These are phyloP conservation scores for Microsporum audouinii DNA, from an alignment of 2,329 filamentous ascomycete species.

Conservation along the genomic window DNA sequence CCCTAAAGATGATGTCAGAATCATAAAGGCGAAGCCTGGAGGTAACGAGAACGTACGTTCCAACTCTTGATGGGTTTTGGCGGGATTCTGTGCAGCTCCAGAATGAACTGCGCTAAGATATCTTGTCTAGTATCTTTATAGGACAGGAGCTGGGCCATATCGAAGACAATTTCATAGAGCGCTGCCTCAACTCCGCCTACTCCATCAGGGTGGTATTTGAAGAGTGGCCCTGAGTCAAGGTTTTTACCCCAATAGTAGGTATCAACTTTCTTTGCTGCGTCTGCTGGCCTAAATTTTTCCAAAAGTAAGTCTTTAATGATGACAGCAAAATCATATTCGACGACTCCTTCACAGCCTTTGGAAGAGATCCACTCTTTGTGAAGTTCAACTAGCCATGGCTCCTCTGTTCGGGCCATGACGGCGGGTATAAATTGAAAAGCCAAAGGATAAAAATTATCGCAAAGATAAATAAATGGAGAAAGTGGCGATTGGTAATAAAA, in stretches of 20 bases:
- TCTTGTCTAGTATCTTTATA: conserved; percentile 8
- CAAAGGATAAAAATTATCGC: not conserved
- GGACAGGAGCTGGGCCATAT: not conserved
- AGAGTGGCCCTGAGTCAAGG: not conserved
- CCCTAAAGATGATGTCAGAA: not conserved
- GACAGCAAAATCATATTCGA: conserved; percentile 4
- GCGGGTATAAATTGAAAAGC: not conserved
- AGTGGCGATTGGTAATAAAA: no score
- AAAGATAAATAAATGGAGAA: no score
- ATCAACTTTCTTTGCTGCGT: not conserved
- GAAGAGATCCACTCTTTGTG: not conserved
- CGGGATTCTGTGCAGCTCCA: conserved; percentile 6
- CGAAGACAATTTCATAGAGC: conserved; percentile 1
- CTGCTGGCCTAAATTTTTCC: not conserved
- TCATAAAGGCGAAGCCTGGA: not conserved
- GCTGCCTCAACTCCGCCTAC: not conserved
- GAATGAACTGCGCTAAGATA: not conserved
- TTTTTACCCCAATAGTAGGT: conserved; percentile 7
- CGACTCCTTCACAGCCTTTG: not conserved
- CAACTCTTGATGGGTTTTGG: not conserved
- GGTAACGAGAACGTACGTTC: not conserved
- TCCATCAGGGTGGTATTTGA: not conserved
- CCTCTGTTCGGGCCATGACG: not conserved
- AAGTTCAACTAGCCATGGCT: conserved; percentile 5
- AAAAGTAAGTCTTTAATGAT: conserved; percentile 7